A percentile compares a stretch with the other conserved stretches of the same genome.
These are phyloP conservation scores for Lanmaoa pseudosensibilis DNA, from an alignment of 768 basidiomycete species.

Conservation along the genomic window DNA sequence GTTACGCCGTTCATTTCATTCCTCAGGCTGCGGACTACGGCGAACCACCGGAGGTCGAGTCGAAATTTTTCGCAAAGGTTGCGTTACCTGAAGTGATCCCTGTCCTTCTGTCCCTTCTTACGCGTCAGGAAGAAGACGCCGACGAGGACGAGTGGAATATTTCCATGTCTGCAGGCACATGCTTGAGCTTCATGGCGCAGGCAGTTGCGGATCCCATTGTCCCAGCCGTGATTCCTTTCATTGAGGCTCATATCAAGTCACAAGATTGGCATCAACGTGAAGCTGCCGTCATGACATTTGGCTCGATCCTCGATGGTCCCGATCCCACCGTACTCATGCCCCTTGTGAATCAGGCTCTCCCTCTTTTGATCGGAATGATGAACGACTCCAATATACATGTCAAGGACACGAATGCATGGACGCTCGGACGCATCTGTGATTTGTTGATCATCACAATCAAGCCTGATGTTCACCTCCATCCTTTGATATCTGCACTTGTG, in stretches of 20 bases:
- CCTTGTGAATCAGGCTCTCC: conserved; percentile 91
- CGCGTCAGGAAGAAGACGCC: conserved; percentile 93
- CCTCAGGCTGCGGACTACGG: conserved; percentile 84
- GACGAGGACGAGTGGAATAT: conserved; percentile 99
- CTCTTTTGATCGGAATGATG: conserved; percentile 96
- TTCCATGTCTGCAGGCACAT: conserved; percentile 95
- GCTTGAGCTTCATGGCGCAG: conserved; percentile 82
- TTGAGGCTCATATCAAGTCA: conserved; percentile 91
- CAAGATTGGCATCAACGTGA: conserved; percentile 95
- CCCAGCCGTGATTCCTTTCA: conserved; percentile 93
- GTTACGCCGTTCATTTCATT: conserved; percentile 7
- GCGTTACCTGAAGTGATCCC: conserved; percentile 95
- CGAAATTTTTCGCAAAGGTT: conserved; percentile 89
- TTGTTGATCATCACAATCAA: conserved; percentile 83
- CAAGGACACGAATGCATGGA: conserved; percentile 98
- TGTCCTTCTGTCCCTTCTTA: conserved; percentile 84
- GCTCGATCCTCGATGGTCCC: conserved; percentile 95
- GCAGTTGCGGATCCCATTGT: conserved; percentile 92
- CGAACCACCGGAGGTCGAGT: conserved; percentile 81
- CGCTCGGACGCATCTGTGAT: conserved; percentile 93
- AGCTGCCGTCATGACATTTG: conserved; percentile 98
- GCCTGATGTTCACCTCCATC: conserved; percentile 83
- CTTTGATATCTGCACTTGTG: conserved; percentile 81
- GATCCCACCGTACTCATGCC: conserved; percentile 85
- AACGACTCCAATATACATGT: conserved; percentile 79